phyloP scores from a whole-genome alignment of 768 basidiomycete genomes.

The Hericium rajendrae region DNA sequence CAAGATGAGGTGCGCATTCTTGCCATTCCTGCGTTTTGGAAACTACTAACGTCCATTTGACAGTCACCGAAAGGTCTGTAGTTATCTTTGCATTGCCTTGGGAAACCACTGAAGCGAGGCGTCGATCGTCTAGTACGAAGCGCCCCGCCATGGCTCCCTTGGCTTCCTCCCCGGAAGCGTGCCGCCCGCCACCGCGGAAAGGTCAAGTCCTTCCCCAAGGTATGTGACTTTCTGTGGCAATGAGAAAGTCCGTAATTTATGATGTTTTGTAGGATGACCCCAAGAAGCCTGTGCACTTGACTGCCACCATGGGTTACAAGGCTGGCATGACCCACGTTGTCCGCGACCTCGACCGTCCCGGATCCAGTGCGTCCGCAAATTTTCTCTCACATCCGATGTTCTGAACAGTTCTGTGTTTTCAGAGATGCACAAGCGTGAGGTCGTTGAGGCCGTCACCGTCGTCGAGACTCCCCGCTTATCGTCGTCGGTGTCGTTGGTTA shows the following conservation, averaged over 20 bases:
- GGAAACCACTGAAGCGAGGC: slow-evolving; percentile 18
- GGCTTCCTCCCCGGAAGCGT: slow-evolving; percentile 94
- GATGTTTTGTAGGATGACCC: slow-evolving; percentile 77
- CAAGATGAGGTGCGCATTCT: slow-evolving; percentile 29
- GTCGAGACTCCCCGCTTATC: slow-evolving; percentile 97
- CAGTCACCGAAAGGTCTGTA: slow-evolving; percentile 81
- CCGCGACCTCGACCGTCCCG: slow-evolving; percentile 97
- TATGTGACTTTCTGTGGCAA: slow-evolving; percentile 25
- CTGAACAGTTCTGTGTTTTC: neutral
- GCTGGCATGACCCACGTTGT: slow-evolving; percentile 99
- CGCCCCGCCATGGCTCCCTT: slow-evolving; percentile 95
- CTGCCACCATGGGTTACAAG: slow-evolving; percentile 98
- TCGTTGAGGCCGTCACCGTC: slow-evolving; percentile 95
- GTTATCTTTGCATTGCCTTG: slow-evolving; percentile 7
- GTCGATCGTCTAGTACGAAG: slow-evolving; percentile 69
- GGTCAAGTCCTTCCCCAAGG: slow-evolving; percentile 99
- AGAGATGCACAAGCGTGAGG: slow-evolving; percentile 99
- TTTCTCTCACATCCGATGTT: neutral
- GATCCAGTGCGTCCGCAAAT: slow-evolving; percentile 71
- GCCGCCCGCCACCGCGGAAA: slow-evolving; percentile 96
- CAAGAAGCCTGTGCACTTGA: slow-evolving; percentile 98
- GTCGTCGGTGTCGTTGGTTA: slow-evolving; percentile 98
- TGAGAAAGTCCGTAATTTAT: neutral
- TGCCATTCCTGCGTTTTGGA: neutral
- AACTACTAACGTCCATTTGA: neutral